Evolutionary conservation across 2,329 filamentous ascomycete species (phyloP), one percentile per base, ranked within the genome.

Genomic region (Fusarium equiseti): DNA sequence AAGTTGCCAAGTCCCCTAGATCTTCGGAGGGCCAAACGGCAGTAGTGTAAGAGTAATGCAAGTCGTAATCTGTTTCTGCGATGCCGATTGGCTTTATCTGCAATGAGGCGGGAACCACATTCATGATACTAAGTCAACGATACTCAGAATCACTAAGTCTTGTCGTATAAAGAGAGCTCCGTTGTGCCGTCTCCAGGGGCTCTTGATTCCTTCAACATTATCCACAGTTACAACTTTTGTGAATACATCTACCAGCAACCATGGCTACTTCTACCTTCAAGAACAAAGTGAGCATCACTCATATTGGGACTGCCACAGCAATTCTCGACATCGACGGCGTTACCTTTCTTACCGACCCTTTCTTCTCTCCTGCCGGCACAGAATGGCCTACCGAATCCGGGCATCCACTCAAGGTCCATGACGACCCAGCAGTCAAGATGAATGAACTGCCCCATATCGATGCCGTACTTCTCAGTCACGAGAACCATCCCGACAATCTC

Each of bases 401-500:
- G 6, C 46, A 49, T 8, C 4, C 20, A 20, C 40, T 31, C 26
- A n/a, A 31, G 27, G n/a, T 31, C 11, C 18, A 22, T n/a, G 46
- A 32, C 9, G 46, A 31, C n/a, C 46, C 46, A 31, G 46, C 46
- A 18, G 16, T 49, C 27, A 49, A 49, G 27, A 49, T 31, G n/a
- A 43, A 43, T 8, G n/a, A 43, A 10, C 27, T 49, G 16, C 46
- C 46, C 2, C 46, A n/a, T n/a, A 60, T 64, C 40, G 61, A 64
- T 3, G 61, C 50, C 10, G 18, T 64, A 7, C 45, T 64, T 1
- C 31, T 60, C 4, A 60, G 61, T 11, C 61, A 64, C 16, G 61
- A 64, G 22, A 20, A 64, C 38, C 50, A 64, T 20, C 50, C 50
- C 1, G 50, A 60, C 18, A 64, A 64, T 16, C 38, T 64, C 1